A percentile compares a stretch with the other conserved stretches of the same genome.
phyloP scores from a whole-genome alignment of 352 stramenopile genomes.

The Pythium folliculosum region DNA sequence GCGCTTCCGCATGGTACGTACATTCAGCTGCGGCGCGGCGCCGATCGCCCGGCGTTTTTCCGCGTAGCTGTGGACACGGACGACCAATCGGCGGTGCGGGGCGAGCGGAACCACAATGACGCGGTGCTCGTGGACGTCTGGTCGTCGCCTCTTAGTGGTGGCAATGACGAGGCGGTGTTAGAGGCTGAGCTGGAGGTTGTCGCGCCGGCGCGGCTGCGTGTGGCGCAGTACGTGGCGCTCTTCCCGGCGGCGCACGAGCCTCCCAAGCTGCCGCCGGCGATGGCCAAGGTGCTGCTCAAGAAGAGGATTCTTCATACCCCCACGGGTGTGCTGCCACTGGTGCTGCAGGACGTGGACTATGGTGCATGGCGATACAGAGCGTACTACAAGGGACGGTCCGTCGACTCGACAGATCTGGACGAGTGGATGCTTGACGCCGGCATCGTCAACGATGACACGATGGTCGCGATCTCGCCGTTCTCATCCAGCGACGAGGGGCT shows the following conservation, averaged over 20 bases:
- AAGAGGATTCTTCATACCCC: conserved; percentile 44
- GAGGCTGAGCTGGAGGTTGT: conserved; percentile 7
- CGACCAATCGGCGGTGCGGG: conserved; percentile 3
- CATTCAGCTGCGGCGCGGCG: conserved; percentile 3
- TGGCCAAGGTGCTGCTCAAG: conserved; percentile 49
- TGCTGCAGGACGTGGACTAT: conserved; percentile 60
- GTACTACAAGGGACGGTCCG: conserved; percentile 34
- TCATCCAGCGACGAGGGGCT: conserved; percentile 6
- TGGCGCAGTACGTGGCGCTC: conserved; percentile 58
- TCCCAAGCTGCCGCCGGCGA: conserved; percentile 42
- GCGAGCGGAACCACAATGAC: conserved; percentile 1
- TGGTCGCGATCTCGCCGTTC: conserved; percentile 61
- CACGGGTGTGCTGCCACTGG: conserved; percentile 36
- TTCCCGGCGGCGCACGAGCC: conserved; percentile 37
- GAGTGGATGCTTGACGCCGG: conserved; percentile 31
- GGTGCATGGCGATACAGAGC: conserved; percentile 55
- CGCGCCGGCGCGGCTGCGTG: conserved; percentile 31
- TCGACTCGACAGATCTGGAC: background rate
- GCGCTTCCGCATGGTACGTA: conserved; percentile 10
- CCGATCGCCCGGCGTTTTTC: conserved; percentile 35
- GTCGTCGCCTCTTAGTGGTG: conserved; percentile 21
- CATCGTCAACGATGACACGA: conserved; percentile 59
- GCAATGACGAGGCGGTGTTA: background rate
- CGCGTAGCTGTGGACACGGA: conserved; percentile 44
- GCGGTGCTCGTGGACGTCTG: conserved; percentile 54